Base-by-base conservation (phyloP, 2,329 filamentous ascomycete species). In the Aspergillus sojae region DNA sequence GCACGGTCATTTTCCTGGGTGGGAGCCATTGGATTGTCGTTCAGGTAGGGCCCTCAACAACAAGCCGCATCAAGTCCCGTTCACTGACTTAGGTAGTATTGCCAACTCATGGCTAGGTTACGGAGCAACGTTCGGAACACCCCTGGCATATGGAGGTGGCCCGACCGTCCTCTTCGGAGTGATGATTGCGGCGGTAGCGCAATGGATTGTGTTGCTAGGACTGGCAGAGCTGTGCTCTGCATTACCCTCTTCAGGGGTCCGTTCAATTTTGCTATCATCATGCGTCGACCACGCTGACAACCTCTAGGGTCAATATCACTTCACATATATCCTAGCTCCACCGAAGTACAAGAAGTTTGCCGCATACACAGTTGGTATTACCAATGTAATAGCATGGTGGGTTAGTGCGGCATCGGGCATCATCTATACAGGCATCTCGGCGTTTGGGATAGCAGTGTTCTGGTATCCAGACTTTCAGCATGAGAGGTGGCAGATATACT, bases 21-120 rank as follows among this genome's bases (percentile, higher is more conserved):
- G n/a, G 64, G 66, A 3, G 67, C 69, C 2, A 53, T 71, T 19
- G 68, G 70, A 5, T 58, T 72, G 16, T 69, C 67, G 2, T 72
- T 70, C 57, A 70, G 65, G 67, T 69, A 56, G 11, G 21, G 5
- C 6, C 21, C 2, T 30, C 12, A 23, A 9, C n/a, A 26, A 5
- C n/a, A 10, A 43, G 16, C 32, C 21, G n/a, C 23, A 14, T 6
- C 1, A 21, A 11, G 21, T 16, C 9, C 5, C 12, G 30, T 45
- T 41, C 16, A 30, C 41, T 21, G 36, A 36, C 52, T 6, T 6
- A 1, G 14, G 36, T 45, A 67, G 61, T 28, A 71, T 75, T 36
- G 75, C 72, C 2, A 77, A 75, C 60, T 72, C 73, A 14, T 77
- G 75, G 74, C 54, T 74, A 11, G 74, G 69, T 5, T 75, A 72